Conservation (phyloP, 371 early-diverging fungal species). For the Paramicrosporidium saccamoebae region DNA sequence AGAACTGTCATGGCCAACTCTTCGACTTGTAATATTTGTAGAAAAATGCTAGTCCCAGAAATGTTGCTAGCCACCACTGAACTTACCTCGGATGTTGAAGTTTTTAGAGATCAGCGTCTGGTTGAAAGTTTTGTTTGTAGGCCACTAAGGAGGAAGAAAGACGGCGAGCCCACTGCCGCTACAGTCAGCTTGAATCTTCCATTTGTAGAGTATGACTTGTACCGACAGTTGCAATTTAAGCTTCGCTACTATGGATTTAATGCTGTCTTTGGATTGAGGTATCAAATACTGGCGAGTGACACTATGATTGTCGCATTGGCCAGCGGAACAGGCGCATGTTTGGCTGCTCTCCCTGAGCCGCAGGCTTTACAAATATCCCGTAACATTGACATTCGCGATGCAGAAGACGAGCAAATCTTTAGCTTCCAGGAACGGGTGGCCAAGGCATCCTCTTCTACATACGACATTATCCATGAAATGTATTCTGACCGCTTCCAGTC, state of each 20-base stretch:
- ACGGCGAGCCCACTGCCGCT: slow-evolving; percentile 13
- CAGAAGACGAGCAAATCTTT: slow-evolving; percentile 17
- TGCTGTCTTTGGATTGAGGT: slow-evolving; percentile 26
- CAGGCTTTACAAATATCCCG: slow-evolving; percentile 20
- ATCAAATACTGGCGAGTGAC: slow-evolving; percentile 25
- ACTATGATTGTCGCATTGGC: slow-evolving; percentile 22
- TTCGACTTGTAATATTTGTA: slow-evolving; percentile 20
- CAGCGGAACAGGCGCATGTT: slow-evolving; percentile 24
- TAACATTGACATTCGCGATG: slow-evolving; percentile 20
- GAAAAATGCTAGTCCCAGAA: slow-evolving; percentile 26
- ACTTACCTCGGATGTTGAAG: slow-evolving; percentile 20
- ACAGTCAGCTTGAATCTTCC: slow-evolving; percentile 29
- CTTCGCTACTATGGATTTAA: slow-evolving; percentile 27
- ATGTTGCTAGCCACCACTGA: slow-evolving; percentile 24
- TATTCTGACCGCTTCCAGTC: slow-evolving; percentile 4
- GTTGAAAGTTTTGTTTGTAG: slow-evolving; percentile 20
- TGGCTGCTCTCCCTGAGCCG: slow-evolving; percentile 24
- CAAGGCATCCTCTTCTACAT: slow-evolving; percentile 16
- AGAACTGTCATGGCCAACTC: too few species aligned
- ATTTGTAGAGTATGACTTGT: slow-evolving; percentile 35
- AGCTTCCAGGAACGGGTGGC: slow-evolving; percentile 20
- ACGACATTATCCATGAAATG: slow-evolving; percentile 8
- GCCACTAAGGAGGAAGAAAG: too few species aligned
- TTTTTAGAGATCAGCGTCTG: slow-evolving; percentile 10
- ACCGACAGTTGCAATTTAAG: slow-evolving; percentile 31